phyloP scores from a whole-genome alignment of 441 rosid species.

The Arabidopsis hybrid region DNA sequence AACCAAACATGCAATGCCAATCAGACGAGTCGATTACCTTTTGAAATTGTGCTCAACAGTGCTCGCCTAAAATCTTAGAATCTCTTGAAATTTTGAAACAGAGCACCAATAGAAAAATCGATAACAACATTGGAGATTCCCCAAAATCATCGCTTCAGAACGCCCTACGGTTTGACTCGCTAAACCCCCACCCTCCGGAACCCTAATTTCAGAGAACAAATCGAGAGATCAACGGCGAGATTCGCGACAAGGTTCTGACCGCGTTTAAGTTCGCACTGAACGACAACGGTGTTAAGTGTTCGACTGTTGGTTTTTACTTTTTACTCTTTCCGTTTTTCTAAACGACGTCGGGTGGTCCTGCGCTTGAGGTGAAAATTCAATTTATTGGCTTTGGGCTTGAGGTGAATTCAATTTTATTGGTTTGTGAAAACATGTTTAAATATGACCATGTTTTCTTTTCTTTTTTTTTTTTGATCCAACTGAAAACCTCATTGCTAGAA shows the following conservation, averaged over 20 bases:
- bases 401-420: too few species aligned
- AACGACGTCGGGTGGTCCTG: not conserved
- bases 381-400: too few species aligned
- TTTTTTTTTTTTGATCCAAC: too few species aligned
- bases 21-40: not conserved
- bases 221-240: not conserved
- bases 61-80: not conserved
- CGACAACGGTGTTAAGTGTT: not conserved
- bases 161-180: too few species aligned
- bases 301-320: not conserved
- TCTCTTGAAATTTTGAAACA: not conserved
- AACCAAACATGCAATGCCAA: not conserved
- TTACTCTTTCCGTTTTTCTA: not conserved
- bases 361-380: too few species aligned
- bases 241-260: not conserved
- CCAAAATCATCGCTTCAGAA: not conserved
- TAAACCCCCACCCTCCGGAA: not conserved
- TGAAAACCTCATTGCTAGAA: too few species aligned
- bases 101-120: not conserved
- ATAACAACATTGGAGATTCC: not conserved
- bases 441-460: too few species aligned
- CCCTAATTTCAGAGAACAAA: not conserved
- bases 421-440: too few species aligned
- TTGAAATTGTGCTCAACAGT: not conserved
- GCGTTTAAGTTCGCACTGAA: not conserved